Evolutionary conservation across 768 basidiomycete species (phyloP).

Genomic region (Termitomyces sp.): DNA sequence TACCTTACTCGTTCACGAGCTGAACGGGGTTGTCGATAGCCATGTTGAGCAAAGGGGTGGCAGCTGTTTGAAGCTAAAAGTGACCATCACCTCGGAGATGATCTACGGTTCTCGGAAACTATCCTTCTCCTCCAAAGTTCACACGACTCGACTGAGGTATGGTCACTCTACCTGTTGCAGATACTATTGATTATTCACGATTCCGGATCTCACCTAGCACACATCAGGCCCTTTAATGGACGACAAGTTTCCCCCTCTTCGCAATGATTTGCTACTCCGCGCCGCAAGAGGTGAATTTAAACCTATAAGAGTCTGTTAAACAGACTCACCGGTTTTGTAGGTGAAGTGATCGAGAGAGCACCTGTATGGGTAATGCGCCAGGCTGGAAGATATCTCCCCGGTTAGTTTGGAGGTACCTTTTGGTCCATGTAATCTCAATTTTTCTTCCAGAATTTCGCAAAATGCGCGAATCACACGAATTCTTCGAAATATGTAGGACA

Average conservation of each 20-base stretch:
- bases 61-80: neutral
- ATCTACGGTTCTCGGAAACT: neutral
- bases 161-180: neutral
- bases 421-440: neutral
- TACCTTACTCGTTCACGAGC: constrained; percentile 59
- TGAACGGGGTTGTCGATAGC: constrained; percentile 52
- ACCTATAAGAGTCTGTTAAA: neutral
- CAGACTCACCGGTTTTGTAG: constrained; percentile 26
- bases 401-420: constrained; percentile 33
- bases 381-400: constrained; percentile 93
- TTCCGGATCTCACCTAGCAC: neutral
- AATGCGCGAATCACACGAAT: constrained; percentile 80
- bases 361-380: constrained; percentile 99
- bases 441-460: constrained; percentile 75
- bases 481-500: constrained; percentile 93
- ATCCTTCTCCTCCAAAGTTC: neutral
- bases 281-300: constrained; percentile 67
- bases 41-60: constrained; percentile 21
- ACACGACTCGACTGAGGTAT: neutral
- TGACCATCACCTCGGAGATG: no score
- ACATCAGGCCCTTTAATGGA: constrained; percentile 24
- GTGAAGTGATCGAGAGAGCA: constrained; percentile 82
- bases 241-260: constrained; percentile 60
- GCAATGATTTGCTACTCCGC: constrained; percentile 86
- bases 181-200: neutral